Evolutionary conservation across 345 rosid species (phyloP).

Genomic region (Theobroma cacao): DNA sequence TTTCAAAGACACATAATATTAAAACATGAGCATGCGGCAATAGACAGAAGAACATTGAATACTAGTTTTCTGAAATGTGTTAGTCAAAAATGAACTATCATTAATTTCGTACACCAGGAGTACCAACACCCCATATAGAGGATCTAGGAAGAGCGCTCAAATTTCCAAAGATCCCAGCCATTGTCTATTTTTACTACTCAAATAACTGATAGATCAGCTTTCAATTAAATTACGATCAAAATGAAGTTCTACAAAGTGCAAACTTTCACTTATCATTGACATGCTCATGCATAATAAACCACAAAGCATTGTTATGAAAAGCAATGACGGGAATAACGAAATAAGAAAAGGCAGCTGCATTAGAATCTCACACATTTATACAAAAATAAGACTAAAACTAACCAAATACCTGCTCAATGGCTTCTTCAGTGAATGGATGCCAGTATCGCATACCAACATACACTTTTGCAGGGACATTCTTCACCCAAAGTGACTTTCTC

Average conservation of each 20-base stretch:
- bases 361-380: neutral
- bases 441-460: conserved; percentile 99
- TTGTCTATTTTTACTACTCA: neutral
- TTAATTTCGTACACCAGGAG: neutral
- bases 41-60: neutral
- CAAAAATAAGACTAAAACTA: neutral
- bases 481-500: conserved; percentile 77
- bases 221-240: neutral
- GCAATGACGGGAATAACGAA: neutral
- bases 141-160: neutral
- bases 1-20: neutral
- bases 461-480: conserved; percentile 83
- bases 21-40: neutral
- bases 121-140: neutral
- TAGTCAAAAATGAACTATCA: neutral
- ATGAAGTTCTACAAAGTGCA: neutral
- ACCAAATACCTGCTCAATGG: conserved; percentile 79
- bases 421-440: conserved; percentile 99
- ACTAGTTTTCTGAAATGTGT: neutral
- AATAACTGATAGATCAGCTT: neutral
- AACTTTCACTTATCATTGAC: neutral
- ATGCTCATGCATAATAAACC: neutral
- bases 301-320: neutral
- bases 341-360: neutral
- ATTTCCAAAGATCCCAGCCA: neutral